phyloP scores from a whole-genome alignment of 2,329 filamentous ascomycete genomes.

The Talaromyces rugulosus region DNA sequence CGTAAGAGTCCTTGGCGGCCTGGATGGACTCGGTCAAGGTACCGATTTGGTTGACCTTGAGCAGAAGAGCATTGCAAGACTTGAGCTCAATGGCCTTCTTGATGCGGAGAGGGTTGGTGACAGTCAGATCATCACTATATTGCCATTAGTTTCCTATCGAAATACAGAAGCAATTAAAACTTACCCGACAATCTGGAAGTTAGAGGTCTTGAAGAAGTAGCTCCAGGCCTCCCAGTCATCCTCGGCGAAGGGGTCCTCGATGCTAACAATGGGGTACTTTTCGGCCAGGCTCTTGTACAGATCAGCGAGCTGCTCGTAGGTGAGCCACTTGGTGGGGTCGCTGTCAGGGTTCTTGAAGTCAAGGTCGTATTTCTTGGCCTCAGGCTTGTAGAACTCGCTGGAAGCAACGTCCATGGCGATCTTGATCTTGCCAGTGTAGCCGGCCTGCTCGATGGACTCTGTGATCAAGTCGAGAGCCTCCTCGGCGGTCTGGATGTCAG shows the following conservation, averaged over 20 bases:
- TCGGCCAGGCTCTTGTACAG: constrained; percentile 80
- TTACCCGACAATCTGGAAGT: constrained; percentile 90
- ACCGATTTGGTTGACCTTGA: constrained; percentile 99
- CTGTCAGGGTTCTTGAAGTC: constrained; percentile 99
- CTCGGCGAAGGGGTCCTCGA: constrained; percentile 98
- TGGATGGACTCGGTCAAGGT: constrained; percentile 98
- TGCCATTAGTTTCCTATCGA: background rate
- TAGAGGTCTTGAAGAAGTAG: constrained; percentile 99
- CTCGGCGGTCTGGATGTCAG: constrained; percentile 94
- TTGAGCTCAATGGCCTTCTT: constrained; percentile 99
- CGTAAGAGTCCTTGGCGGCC: constrained; percentile 97
- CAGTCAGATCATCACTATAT: constrained; percentile 83
- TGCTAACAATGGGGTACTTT: constrained; percentile 98
- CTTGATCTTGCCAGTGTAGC: constrained; percentile 93
- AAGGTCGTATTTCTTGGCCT: constrained; percentile 98
- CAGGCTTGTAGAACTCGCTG: constrained; percentile 98
- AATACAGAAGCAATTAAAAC: constrained; percentile 15
- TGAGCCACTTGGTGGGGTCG: constrained; percentile 96
- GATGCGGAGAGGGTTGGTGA: constrained; percentile 98
- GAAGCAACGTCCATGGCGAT: constrained; percentile 99
- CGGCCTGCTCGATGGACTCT: constrained; percentile 87
- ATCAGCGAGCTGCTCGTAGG: constrained; percentile 92
- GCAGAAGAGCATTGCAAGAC: constrained; percentile 94
- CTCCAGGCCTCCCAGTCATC: constrained; percentile 99
- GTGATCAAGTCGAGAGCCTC: constrained; percentile 97